Base-by-base conservation (phyloP, 2,329 filamentous ascomycete species). In the Penicillium hesseltinei region DNA sequence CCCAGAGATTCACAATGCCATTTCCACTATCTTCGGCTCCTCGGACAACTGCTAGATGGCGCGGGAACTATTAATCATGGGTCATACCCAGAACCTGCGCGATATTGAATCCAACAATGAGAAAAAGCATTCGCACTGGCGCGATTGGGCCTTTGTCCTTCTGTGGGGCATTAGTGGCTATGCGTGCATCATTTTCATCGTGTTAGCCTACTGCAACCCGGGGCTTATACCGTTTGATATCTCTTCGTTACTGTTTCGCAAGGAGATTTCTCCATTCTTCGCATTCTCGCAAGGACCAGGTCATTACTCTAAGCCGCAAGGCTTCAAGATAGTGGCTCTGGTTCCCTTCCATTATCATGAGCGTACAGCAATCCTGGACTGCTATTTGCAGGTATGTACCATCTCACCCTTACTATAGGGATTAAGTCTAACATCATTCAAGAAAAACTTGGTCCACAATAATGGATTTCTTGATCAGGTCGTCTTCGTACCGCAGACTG, bases 391-490 rank as follows among this genome's bases (percentile, higher is more conserved):
- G 68, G 73, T 73, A 39, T 55, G 66, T 17, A 31, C 25, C 8
- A 8, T n/a, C 7, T 10, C 21, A 2, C 2, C 19, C 13, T 19
- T 13, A 19, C 9, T 11, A 11, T 25, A 23, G 21, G 4, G 4
- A 9, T 19, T 9, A 13, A 23, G 8, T 36, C 44, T 61, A 38
- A 63, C 4, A 35, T 17, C 2, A 48, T 35, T 7, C 2, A 44
- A 73, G 70, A 69, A 69, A 61, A 79, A 79, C 46, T 62, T 79
- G 10, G 71, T 67, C 17, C 58, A 63, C 5, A 75, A 77, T 57
- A 70, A 71, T 52, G 77, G 77, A 6, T 71, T 76, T 36, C 67
- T 79, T 9, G 76, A 79, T 51, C 68, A 75, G 55, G 76, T 79
- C 6, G 58, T 74, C n/a, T 79, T 76, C 57, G 62, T 78, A n/a